A percentile compares a stretch with the other conserved stretches of the same genome.
These are phyloP conservation scores for Ramularia endophylla DNA, from an alignment of 2,329 filamentous ascomycete genomes.

Conservation along the genomic window DNA sequence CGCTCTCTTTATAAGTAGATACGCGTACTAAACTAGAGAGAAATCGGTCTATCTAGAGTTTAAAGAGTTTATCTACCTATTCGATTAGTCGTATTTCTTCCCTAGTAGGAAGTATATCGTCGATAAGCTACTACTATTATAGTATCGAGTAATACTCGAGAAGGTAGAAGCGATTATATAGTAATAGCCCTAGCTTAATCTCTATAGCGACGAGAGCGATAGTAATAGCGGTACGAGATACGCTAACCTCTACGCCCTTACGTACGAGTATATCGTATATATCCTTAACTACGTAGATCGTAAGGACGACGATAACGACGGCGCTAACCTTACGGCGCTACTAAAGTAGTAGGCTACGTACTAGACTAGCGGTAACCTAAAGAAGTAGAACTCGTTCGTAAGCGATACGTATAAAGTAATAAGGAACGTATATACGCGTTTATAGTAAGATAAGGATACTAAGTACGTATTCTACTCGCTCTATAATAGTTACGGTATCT, in stretches of 20 bases:
- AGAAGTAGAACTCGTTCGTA: neutral
- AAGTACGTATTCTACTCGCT: neutral
- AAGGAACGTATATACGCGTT: neutral
- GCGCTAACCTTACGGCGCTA: neutral
- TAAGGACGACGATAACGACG: too few species aligned
- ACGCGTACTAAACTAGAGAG: too few species aligned
- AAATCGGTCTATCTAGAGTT: too few species aligned
- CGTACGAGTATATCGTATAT: neutral
- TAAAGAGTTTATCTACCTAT: too few species aligned
- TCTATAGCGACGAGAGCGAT: neutral
- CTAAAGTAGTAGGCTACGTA: too few species aligned
- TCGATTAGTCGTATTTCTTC: too few species aligned
- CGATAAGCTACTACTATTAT: too few species aligned
- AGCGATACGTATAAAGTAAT: neutral
- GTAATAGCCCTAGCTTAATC: neutral
- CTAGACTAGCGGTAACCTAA: neutral
- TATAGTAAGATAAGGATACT: neutral
- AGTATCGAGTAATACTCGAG: too few species aligned
- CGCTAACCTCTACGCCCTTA: neutral
- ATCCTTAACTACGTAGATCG: neutral
- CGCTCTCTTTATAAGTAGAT: too few species aligned
- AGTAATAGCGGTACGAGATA: neutral
- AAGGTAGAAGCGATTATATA: neutral
- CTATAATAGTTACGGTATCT: neutral
- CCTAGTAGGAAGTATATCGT: too few species aligned